These are phyloP conservation scores for Sporothrix variecibatus DNA, from an alignment of 2,329 filamentous ascomycete genomes.

Conservation along the genomic window DNA sequence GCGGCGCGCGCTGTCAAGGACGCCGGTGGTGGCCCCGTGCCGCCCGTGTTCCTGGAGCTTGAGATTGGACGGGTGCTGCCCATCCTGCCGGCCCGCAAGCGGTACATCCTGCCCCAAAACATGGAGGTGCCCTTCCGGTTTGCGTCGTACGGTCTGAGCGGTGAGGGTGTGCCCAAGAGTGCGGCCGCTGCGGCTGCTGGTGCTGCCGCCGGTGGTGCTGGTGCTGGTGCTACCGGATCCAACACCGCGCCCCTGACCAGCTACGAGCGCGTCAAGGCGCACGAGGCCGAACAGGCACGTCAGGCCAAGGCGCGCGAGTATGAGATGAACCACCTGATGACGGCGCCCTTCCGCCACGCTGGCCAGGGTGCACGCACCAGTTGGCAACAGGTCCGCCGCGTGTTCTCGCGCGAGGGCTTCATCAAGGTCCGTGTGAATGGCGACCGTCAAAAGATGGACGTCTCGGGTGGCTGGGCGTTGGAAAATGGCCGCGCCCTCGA, in stretches of 20 bases:
- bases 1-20: slow-evolving; percentile 30
- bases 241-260: slow-evolving; percentile 8
- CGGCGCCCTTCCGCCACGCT: slow-evolving; percentile 57
- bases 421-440: slow-evolving; percentile 51
- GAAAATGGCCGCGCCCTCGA: slow-evolving; percentile 64
- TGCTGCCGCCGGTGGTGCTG: not conserved
- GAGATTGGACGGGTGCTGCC: slow-evolving; percentile 54
- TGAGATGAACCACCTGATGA: slow-evolving; percentile 58
- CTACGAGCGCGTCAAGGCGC: slow-evolving; percentile 34
- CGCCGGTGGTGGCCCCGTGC: slow-evolving; percentile 21
- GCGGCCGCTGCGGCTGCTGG: not conserved
- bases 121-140: slow-evolving; percentile 44
- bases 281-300: slow-evolving; percentile 43
- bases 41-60: slow-evolving; percentile 54
- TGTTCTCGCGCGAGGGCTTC: slow-evolving; percentile 60
- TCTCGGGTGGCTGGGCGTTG: slow-evolving; percentile 58
- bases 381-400: slow-evolving; percentile 50
- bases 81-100: slow-evolving; percentile 47
- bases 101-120: slow-evolving; percentile 43
- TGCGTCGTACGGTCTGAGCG: slow-evolving; percentile 33
- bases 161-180: slow-evolving; percentile 6
- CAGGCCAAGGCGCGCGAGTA: slow-evolving; percentile 49
- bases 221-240: not conserved
- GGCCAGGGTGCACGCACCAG: slow-evolving; percentile 45
- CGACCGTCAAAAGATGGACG: slow-evolving; percentile 52